Base-by-base conservation (phyloP, 768 basidiomycete genomes). In the Hericium rajendrae region DNA sequence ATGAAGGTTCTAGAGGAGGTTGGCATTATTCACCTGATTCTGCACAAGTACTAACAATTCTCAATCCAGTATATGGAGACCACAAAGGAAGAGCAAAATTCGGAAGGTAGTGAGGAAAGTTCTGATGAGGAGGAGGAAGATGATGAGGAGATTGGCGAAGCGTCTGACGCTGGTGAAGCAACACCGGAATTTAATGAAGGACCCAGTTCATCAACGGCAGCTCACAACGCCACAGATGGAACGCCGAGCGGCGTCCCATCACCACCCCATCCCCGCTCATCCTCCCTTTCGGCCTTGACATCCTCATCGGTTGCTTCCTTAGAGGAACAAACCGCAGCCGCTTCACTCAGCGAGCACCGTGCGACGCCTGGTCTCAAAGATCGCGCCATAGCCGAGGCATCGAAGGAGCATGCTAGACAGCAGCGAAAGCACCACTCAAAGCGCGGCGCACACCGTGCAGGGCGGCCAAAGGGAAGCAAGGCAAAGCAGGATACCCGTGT, bases 1-100 rank as follows among this genome's bases (percentile, higher is more conserved):
- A 83, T 90, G 78, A 82, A 84, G 66, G 72, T 80, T 43, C 73
- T 97, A 56, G 91, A 94, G 71, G 85, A 93, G 76, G 94, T 94
- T 26, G 20, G 59, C 66, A 81, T 37, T 4, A 15, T 46, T 24
- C 28, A 46, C 40, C 18, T 60, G 48, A 18, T 41, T 40, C 8
- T 32, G 8, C 6, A 32, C 32, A 32, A 32, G 41, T n/a, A 38
- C 22, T 53, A 38, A 16, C 28, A 38, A 56, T 46, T 41, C 60
- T 62, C 20, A 49, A 52, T n/a, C 61, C 54, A 69, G 64, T 62
- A 64, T 22, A 53, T 56, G 58, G 57, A 59, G n/a, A 52, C 62
- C 41, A 63, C 65, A 38, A 64, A 66, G 24, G 65, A 65, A 32
- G 55, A 57, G 32, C 60, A 58, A 46, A 53, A 46, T 12, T 16